A percentile compares a stretch with the other conserved stretches of the same genome.
phyloP scores from a whole-genome alignment of 208 protist genomes.

The Herpetomonas samuelpessoai region DNA sequence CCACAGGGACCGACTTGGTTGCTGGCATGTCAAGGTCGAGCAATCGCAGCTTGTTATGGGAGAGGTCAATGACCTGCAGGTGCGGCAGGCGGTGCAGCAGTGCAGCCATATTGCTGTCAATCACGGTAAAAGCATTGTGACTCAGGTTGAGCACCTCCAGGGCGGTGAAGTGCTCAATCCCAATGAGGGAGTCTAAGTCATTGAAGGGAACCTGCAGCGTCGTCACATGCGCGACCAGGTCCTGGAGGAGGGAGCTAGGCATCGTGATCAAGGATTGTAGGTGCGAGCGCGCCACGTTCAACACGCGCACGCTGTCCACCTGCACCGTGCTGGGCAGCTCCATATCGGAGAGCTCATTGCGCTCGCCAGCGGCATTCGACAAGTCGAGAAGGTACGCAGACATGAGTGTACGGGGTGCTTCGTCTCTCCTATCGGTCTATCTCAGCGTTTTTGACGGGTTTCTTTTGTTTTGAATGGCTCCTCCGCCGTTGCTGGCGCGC shows the following conservation, averaged over 20 bases:
- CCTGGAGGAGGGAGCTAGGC: slow-evolving; percentile 22
- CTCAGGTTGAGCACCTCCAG: slow-evolving; percentile 77
- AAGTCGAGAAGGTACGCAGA: slow-evolving; percentile 22
- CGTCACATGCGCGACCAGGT: slow-evolving; percentile 43
- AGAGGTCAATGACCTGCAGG: slow-evolving; percentile 57
- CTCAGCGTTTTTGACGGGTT: not conserved
- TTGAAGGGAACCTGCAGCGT: slow-evolving; percentile 71
- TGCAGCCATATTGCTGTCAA: slow-evolving; percentile 49
- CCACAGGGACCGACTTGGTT: not conserved
- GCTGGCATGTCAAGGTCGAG: slow-evolving; percentile 36
- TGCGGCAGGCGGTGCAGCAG: slow-evolving; percentile 46
- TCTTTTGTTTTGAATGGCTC: not conserved
- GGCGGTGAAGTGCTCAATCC: slow-evolving; percentile 55
- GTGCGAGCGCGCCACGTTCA: slow-evolving; percentile 22
- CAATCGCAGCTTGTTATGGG: slow-evolving; percentile 56
- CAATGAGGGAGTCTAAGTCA: slow-evolving; percentile 42
- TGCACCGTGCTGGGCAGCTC: slow-evolving; percentile 8
- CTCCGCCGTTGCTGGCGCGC: too few relatives aligned
- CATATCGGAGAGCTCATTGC: slow-evolving; percentile 28
- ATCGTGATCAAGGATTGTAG: slow-evolving; percentile 29
- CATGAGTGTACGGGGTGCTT: too few relatives aligned
- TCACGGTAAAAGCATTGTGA: slow-evolving; percentile 61
- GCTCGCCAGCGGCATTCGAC: slow-evolving; percentile 17
- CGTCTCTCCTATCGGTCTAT: slow-evolving; percentile 5
- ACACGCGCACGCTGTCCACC: slow-evolving; percentile 17